Percentiles rank a stretch among this genome's conserved stretches.
These are phyloP conservation scores for Fomitopsis serialis DNA, from an alignment of 768 basidiomycete genomes.

Conservation along the genomic window DNA sequence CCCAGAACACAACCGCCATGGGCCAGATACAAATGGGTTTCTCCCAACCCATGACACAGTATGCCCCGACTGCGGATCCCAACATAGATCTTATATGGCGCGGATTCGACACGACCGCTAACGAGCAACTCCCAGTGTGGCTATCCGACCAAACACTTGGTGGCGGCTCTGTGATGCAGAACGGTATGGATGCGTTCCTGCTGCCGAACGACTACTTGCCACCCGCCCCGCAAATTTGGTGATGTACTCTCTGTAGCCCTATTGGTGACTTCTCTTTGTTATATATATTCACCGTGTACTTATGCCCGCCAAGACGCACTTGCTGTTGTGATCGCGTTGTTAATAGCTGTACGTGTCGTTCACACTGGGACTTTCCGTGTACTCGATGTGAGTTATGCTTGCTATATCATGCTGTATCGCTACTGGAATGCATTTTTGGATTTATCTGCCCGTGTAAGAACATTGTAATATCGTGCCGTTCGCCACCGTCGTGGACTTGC, in stretches of 20 bases:
- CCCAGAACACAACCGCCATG: conserved; percentile 24
- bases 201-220: conserved; percentile 72
- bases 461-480: too few relatives aligned
- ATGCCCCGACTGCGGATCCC: conserved; percentile 42
- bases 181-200: conserved; percentile 83
- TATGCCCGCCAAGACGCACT: background rate
- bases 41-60: conserved; percentile 18
- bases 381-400: background rate
- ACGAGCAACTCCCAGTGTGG: conserved; percentile 80
- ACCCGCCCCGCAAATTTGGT: conserved; percentile 74
- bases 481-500: too few relatives aligned
- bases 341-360: too few relatives aligned
- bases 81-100: conserved; percentile 69
- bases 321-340: too few relatives aligned
- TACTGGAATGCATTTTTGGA: background rate
- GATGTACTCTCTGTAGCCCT: conserved; percentile 4
- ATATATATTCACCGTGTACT: background rate
- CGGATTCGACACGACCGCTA: conserved; percentile 65
- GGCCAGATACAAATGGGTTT: conserved; percentile 27
- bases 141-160: conserved; percentile 80
- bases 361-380: background rate
- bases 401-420: conserved; percentile 3
- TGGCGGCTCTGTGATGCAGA: conserved; percentile 67
- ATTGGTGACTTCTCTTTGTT: background rate
- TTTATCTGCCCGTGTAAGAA: background rate